Conservation (phyloP, 202 grass and related monocot genomes). For the Cymbopogon flexuosus region DNA sequence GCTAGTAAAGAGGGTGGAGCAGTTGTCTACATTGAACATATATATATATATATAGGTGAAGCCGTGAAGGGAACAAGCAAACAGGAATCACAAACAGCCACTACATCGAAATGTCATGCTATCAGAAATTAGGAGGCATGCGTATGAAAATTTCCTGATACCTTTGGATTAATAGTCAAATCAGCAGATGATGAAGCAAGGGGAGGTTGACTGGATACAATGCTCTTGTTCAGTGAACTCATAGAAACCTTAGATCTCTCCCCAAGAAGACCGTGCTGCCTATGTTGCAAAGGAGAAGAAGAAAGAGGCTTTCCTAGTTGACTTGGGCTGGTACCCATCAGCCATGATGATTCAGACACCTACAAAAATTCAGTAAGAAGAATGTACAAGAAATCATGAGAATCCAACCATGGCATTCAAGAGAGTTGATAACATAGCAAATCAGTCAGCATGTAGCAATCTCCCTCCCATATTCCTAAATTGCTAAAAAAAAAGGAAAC, state of each 20-base stretch:
- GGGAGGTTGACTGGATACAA: slow-evolving; percentile 37
- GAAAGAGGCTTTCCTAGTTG: slow-evolving; percentile 53
- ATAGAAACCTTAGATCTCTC: slow-evolving; percentile 41
- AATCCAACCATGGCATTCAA: neutral
- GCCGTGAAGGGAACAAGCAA: neutral
- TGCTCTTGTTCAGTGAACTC: slow-evolving; percentile 40
- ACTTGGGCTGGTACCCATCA: slow-evolving; percentile 43
- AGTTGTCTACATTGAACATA: slow-evolving; percentile 29
- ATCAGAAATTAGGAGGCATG: neutral
- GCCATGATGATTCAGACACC: slow-evolving; percentile 70
- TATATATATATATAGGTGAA: neutral
- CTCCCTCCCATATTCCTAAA: neutral
- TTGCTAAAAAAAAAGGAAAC: slow-evolving; percentile 15
- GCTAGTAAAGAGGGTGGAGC: slow-evolving; percentile 34
- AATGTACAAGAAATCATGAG: neutral
- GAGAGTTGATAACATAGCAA: neutral
- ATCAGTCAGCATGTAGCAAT: slow-evolving; percentile 16
- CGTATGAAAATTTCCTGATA: slow-evolving; percentile 17
- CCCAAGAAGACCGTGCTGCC: slow-evolving; percentile 54
- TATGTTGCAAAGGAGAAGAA: slow-evolving; percentile 59
- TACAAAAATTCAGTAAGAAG: slow-evolving; percentile 32
- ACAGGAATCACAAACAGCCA: neutral
- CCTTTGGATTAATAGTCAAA: slow-evolving; percentile 52
- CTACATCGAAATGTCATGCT: neutral
- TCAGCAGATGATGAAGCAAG: slow-evolving; percentile 47